A percentile compares a stretch with the other conserved stretches of the same genome.
phyloP scores from a whole-genome alignment of 441 rosid genomes.

The Erysimum cheiri region DNA sequence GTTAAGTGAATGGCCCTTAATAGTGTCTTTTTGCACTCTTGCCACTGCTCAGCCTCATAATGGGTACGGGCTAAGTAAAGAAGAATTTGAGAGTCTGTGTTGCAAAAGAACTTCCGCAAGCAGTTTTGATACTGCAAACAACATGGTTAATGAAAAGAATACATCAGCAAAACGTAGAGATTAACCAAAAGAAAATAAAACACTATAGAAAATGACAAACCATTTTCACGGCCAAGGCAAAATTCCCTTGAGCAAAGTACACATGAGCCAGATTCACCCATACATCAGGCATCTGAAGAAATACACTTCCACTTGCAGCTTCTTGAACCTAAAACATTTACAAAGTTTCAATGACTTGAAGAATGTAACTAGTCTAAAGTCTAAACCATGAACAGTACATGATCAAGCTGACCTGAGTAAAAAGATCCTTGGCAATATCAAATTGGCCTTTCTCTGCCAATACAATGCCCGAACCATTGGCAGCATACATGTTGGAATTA shows the following conservation, averaged over 20 bases:
- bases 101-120: conserved; percentile 88
- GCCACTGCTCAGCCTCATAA: conserved; percentile 99
- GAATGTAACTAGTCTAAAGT: conserved; percentile 29
- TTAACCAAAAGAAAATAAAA: conserved; percentile 13
- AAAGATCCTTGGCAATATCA: conserved; percentile 95
- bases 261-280: conserved; percentile 99
- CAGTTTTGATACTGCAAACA: conserved; percentile 95
- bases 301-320: conserved; percentile 98
- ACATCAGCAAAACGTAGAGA: conserved; percentile 18
- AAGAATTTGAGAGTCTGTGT: conserved; percentile 94
- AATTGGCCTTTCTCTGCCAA: conserved; percentile 98
- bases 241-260: conserved; percentile 97
- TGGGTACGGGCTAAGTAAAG: conserved; percentile 96
- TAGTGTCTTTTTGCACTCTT: conserved; percentile 97
- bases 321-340: conserved; percentile 85
- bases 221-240: conserved; percentile 97
- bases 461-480: conserved; percentile 97
- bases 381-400: conserved; percentile 30
- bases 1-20: conserved; percentile 95
- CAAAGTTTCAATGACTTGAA: conserved; percentile 28
- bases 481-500: conserved; percentile 92
- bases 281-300: conserved; percentile 98
- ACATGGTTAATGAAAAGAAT: conserved; percentile 33
- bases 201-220: conserved; percentile 50
- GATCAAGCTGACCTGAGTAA: conserved; percentile 72